Conservation (phyloP, 192 early-diverging fungal genomes). For the Diversispora epigaea region DNA sequence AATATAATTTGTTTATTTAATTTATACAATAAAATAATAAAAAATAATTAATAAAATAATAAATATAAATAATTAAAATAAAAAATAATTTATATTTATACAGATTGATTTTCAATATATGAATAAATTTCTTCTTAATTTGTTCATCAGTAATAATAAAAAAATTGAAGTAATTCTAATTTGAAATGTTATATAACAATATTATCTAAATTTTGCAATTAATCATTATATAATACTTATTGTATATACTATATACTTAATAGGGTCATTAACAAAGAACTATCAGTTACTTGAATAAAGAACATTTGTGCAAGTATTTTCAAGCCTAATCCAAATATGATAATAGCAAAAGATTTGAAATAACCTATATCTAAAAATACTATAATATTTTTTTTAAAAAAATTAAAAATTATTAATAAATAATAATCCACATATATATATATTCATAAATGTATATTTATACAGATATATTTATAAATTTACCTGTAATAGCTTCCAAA, state of each 20-base stretch:
- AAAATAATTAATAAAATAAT: too few relatives aligned
- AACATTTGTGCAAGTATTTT: conserved; percentile 49
- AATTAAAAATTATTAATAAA: background rate
- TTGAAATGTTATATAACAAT: too few relatives aligned
- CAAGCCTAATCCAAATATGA: conserved; percentile 46
- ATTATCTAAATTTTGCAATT: too few relatives aligned
- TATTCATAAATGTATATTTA: background rate
- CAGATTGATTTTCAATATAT: too few relatives aligned
- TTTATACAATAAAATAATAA: too few relatives aligned
- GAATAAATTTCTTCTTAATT: too few relatives aligned
- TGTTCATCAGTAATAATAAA: too few relatives aligned
- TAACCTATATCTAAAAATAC: conserved; percentile 55
- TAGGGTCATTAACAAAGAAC: conserved; percentile 21
- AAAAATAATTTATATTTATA: too few relatives aligned
- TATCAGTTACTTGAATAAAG: conserved; percentile 38
- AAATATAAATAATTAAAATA: too few relatives aligned
- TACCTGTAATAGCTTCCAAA: conserved; percentile 61
- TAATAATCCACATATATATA: background rate
- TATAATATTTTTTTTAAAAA: conserved; percentile 30
- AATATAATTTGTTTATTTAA: too few relatives aligned
- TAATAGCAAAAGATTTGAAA: conserved; percentile 45
- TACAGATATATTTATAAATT: conserved; percentile 5
- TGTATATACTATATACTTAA: conserved; percentile 12
- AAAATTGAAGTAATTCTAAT: too few relatives aligned
- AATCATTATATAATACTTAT: too few relatives aligned